Base-by-base conservation (phyloP, 129 eudicot species). In the Chrysanthemum makinoi region DNA sequence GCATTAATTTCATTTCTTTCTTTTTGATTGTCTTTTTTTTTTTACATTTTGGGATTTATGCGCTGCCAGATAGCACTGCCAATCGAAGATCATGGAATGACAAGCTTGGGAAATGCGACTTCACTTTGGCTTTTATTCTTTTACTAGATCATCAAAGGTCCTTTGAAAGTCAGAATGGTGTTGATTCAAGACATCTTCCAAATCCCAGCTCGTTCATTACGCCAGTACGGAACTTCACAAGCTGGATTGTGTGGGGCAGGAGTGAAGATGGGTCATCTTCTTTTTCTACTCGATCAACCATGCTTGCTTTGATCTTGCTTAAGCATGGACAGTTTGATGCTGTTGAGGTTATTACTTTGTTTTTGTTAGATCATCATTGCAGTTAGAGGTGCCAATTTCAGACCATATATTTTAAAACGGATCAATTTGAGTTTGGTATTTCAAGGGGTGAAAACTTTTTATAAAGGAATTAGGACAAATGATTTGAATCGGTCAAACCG, bases 231-330 rank as follows among this genome's bases (percentile, higher is more conserved):
- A 84, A 84, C 57, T 90, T 94, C 75, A 83, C 86, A 64, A 86
- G 97, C 82, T 90, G 99, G 99, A 84, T 87, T 75, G 77, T 90
- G 6, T 86, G 89, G 87, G 99, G 97, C 60, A 69, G 51, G 58
- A 77, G 85, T 67, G 96, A 86, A 69, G 86, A 86, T 77, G 90
- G 78, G 73, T 72, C 89, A 47, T 72, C 88, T 75, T 79, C 77
- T 66, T 84, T 86, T 80, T 89, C 88, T 70, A 80, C 85, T 71
- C 96, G 89, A 72, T 86, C 96, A 75, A 84, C 86, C 55, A 84
- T 82, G 62, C 90, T 94, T 77, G 91, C 99, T 48, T 70, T 86
- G 61, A 56, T 88, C 80, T 85, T 94, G 74, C 91, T 90, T 65
- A 87, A 80, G 50, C 88, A 94, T 81, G 87, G 91, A 28, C 99